These are phyloP conservation scores for Deuterostichococcus epilithicus DNA, from an alignment of 139 green algal species.

Conservation along the genomic window DNA sequence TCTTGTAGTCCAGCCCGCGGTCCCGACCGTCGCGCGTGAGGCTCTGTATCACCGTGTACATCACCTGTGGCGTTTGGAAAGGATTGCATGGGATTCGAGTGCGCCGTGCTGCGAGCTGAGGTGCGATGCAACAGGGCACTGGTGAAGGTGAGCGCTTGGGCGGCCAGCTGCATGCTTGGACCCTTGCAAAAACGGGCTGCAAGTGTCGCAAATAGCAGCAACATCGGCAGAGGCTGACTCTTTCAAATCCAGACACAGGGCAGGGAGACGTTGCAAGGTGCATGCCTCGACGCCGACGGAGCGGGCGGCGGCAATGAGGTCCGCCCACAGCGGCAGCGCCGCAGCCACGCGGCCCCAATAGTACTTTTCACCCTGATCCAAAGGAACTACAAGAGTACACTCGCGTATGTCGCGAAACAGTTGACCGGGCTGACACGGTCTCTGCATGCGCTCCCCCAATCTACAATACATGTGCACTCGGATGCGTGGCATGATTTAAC, in stretches of 20 bases:
- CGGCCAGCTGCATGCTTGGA: no score
- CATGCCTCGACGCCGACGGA: conserved; percentile 40
- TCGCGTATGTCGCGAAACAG: no score
- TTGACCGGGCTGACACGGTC: no score
- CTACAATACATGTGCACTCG: no score
- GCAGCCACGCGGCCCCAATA: conserved; percentile 31
- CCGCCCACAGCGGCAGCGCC: not conserved
- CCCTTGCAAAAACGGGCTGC: no score
- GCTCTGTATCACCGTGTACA: conserved; percentile 52
- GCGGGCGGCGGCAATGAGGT: conserved; percentile 17
- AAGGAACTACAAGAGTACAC: not conserved
- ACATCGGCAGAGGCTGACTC: no score
- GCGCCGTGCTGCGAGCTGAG: not conserved
- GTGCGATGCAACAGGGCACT: conserved; percentile 57
- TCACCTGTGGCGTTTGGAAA: conserved; percentile 2
- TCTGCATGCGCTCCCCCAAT: no score
- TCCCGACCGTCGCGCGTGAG: conserved; percentile 59
- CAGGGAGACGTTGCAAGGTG: no score
- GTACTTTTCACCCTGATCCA: conserved; percentile 18
- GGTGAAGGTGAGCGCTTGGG: no score
- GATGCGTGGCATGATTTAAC: no score
- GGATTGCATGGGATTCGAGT: not conserved
- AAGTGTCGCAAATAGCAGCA: no score
- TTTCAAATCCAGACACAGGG: no score
- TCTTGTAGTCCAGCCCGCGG: conserved; percentile 64